phyloP scores from a whole-genome alignment of 176 grass and related monocot genomes.

The Cenchrus americanus region DNA sequence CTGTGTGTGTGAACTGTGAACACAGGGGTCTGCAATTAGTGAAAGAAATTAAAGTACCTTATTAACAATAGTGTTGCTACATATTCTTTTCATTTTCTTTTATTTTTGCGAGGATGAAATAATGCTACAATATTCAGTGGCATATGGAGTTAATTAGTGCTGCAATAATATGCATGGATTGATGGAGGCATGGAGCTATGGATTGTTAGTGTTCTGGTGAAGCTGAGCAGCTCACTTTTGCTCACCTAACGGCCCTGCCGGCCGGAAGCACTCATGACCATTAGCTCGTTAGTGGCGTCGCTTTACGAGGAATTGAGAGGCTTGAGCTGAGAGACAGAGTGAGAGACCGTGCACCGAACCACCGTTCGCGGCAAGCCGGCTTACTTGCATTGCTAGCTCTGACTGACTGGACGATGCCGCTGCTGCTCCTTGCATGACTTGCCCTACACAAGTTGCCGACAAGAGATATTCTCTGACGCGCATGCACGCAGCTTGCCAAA shows the following conservation, averaged over 20 bases:
- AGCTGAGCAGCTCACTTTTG: background rate
- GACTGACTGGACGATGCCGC: background rate
- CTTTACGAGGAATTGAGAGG: constrained; percentile 21
- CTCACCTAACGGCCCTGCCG: constrained; percentile 30
- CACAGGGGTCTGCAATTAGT: background rate
- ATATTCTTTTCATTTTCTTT: background rate
- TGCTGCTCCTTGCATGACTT: constrained; percentile 29
- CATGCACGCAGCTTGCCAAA: background rate
- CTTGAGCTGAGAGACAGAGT: background rate
- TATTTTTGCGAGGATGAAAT: background rate
- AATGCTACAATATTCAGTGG: background rate
- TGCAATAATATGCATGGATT: background rate
- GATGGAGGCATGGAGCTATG: background rate
- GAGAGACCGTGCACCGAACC: constrained; percentile 2
- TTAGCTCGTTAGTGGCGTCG: background rate
- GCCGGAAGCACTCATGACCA: background rate
- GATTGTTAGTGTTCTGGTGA: background rate
- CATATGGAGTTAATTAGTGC: background rate
- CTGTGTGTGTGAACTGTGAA: background rate
- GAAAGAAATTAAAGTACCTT: background rate
- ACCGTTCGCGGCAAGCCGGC: background rate
- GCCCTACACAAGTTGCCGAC: constrained; percentile 21
- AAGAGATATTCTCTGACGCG: background rate
- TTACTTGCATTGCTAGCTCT: background rate
- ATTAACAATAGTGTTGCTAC: no score